Evolutionary conservation across 331 rosid genomes (phyloP).

Genomic region (Malus hybrid): DNA sequence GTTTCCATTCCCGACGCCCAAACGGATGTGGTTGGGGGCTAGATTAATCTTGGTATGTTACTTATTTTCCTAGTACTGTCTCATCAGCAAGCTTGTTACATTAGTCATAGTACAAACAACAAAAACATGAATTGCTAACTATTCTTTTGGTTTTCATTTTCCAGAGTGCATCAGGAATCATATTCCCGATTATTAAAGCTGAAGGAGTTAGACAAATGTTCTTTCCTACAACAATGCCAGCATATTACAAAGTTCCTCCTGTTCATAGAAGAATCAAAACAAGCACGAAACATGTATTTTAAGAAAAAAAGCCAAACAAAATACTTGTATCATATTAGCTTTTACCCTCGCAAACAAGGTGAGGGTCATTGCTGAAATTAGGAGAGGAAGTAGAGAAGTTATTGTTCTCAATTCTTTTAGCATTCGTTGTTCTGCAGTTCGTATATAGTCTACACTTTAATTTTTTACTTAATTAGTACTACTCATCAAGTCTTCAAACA

Average conservation of each 20-base stretch:
- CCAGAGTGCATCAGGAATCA: conserved; percentile 43
- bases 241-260: conserved; percentile 36
- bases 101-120: not conserved
- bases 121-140: not conserved
- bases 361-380: not conserved
- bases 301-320: not conserved
- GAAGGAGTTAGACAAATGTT: conserved; percentile 84
- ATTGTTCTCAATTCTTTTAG: not conserved
- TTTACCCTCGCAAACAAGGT: not conserved
- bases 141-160: not conserved
- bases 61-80: not conserved
- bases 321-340: not conserved
- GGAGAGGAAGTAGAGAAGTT: not conserved
- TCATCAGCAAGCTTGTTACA: not conserved
- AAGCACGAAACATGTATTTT: no score
- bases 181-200: conserved; percentile 38
- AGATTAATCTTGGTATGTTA: conserved; percentile 43
- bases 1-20: conserved; percentile 52
- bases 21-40: conserved; percentile 51
- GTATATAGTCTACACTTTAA: no score
- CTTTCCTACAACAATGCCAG: conserved; percentile 39
- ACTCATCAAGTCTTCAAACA: no score
- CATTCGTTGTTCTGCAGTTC: not conserved
- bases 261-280: no score
- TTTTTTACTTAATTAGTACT: no score